These are phyloP conservation scores for Cladosporium cucumerinum DNA, from an alignment of 2,329 filamentous ascomycete species.

Conservation along the genomic window DNA sequence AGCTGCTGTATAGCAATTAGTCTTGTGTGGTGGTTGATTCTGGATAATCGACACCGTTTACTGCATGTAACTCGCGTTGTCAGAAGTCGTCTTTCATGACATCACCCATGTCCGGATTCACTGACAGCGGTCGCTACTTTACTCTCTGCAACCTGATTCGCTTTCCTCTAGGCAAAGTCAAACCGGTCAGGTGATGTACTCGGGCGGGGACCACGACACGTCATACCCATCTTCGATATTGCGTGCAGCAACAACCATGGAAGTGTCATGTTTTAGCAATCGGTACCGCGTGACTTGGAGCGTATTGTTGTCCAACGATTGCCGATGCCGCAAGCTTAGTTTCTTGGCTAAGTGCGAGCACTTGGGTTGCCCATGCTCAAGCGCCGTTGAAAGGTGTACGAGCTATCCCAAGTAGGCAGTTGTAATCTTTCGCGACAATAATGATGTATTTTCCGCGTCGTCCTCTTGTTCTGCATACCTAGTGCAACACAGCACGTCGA, in stretches of 20 bases:
- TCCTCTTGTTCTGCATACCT: not conserved
- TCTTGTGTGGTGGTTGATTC: not conserved
- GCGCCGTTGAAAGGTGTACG: not conserved
- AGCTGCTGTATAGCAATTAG: not conserved
- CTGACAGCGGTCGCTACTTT: not conserved
- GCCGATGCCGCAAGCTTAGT: not conserved
- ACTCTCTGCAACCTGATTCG: not conserved
- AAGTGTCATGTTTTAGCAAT: not conserved
- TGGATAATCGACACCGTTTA: not conserved
- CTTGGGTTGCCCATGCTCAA: not conserved
- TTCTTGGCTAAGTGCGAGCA: not conserved
- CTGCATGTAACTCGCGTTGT: not conserved
- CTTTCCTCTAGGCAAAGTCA: not conserved
- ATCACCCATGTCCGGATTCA: not conserved
- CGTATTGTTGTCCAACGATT: not conserved
- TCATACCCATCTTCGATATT: conserved; percentile 5
- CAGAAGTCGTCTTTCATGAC: not conserved
- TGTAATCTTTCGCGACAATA: not conserved
- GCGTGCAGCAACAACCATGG: not conserved
- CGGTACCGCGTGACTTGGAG: not conserved
- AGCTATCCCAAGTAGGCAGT: not conserved
- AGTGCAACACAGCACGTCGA: not conserved
- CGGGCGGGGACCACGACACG: conserved; percentile 1
- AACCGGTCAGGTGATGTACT: not conserved
- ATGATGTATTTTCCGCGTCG: not conserved